These are phyloP conservation scores for Thuja plicata DNA, from an alignment of 83 land plant genomes.

Conservation along the genomic window DNA sequence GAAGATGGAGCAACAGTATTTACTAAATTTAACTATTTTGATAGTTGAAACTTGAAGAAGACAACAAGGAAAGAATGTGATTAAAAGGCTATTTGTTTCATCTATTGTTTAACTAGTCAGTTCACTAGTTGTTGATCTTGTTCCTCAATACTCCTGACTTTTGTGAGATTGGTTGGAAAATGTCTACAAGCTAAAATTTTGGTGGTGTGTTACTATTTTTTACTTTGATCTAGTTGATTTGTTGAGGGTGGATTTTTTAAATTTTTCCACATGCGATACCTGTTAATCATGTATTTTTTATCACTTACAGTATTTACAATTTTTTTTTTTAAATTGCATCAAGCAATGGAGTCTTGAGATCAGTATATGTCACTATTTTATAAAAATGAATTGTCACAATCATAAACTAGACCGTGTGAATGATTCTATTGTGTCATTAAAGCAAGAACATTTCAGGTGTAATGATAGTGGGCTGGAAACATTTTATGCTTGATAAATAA, in stretches of 20 bases:
- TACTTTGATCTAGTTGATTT: background rate
- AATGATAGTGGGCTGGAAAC: too few species aligned
- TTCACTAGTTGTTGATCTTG: background rate
- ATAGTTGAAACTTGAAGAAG: background rate
- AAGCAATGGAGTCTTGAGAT: too few species aligned
- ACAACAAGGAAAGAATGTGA: background rate
- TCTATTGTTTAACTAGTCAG: background rate
- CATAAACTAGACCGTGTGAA: too few species aligned
- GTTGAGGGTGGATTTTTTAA: background rate
- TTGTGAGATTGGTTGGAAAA: background rate
- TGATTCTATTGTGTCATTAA: too few species aligned
- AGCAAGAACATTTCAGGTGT: too few species aligned
- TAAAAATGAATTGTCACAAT: too few species aligned
- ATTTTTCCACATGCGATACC: background rate
- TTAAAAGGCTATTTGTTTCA: background rate
- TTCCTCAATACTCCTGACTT: background rate
- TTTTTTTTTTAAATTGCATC: too few species aligned
- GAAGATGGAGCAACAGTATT: background rate
- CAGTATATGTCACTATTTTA: too few species aligned
- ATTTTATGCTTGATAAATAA: too few species aligned
- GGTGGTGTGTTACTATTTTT: background rate
- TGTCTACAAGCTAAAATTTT: background rate
- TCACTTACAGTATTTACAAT: too few species aligned
- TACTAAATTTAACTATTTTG: background rate
- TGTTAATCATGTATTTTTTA: background rate